Evolutionary conservation across 2,329 filamentous ascomycete genomes (phyloP), one percentile per base, ranked within the genome.

Genomic region (Whalleya microplaca): DNA sequence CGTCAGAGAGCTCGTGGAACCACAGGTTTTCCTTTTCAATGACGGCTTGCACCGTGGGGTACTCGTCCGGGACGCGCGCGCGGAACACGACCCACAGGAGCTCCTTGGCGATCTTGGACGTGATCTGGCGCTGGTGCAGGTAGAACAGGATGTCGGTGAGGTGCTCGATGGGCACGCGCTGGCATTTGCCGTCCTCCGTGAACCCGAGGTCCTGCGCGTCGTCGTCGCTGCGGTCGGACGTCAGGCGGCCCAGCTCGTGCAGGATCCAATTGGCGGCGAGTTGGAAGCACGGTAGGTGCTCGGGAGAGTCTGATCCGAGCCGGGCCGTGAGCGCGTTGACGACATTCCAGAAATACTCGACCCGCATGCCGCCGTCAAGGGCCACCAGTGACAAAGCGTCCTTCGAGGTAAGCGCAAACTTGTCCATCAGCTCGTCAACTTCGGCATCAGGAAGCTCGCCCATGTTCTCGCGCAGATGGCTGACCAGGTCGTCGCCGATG

Each of bases 381-480:
- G 84, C 82, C 45, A 93, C 81, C 32, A 99, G 78, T 0, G 92
- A 90, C 62, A 90, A 83, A 1, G 94, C 93, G 68, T 99, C 95
- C 70, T 95, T 95, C 7, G 85, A 71, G 0, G 87, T 89, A 12
- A 99, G 77, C 0, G 85, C 85, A 66, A 91, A 92, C 2, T 80
- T 73, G 1, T 76, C 64, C 1, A 86, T 80, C 2, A 96, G 78
- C 37, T 83, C 78, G 32, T 84, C 76, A 2, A 94, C 71, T 54
- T 91, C 84, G 16, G 81, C 77, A 63, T 96, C 92, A 0, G 93
- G 92, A 9, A 90, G 77, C 20, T 84, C 79, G 3, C 91, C 90
- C 56, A 96, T 75, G 0, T 81, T 88, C 0, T 73, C 64, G 19
- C 74, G 76, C 14, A 98, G 78, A 61, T 87, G 79, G 4, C 79